phyloP scores from a whole-genome alignment of 2,329 filamentous ascomycete species.

The Penicillium sp. region DNA sequence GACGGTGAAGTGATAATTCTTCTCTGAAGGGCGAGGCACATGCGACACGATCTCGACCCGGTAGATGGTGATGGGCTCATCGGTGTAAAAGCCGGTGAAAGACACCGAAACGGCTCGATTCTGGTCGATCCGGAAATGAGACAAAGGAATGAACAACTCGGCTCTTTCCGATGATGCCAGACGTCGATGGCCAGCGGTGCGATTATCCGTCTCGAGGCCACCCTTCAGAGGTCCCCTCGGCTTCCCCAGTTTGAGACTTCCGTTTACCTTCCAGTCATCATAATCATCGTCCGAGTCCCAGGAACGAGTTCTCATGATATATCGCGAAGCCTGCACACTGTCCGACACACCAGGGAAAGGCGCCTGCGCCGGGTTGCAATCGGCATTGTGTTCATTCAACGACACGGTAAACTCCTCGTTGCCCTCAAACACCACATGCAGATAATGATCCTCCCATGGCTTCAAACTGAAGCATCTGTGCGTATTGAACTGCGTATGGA shows the following conservation, averaged over 20 bases:
- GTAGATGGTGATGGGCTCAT: slow-evolving; percentile 53
- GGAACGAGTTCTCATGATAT: slow-evolving; percentile 37
- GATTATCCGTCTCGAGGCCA: background rate
- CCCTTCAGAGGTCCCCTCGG: background rate
- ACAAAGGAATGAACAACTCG: slow-evolving; percentile 68
- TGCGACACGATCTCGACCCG: slow-evolving; percentile 63
- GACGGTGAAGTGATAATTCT: slow-evolving; percentile 47
- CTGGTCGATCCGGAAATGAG: slow-evolving; percentile 66
- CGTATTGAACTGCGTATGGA: slow-evolving; percentile 60
- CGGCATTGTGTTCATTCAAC: slow-evolving; percentile 66
- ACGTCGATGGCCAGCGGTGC: background rate
- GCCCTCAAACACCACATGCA: slow-evolving; percentile 66
- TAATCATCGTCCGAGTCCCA: background rate
- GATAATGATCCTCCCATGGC: slow-evolving; percentile 58
- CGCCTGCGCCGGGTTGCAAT: slow-evolving; percentile 57
- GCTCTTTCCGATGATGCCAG: slow-evolving; percentile 36
- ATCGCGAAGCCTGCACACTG: slow-evolving; percentile 65
- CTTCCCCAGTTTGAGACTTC: background rate
- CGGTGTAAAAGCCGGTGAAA: slow-evolving; percentile 65
- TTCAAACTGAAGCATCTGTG: slow-evolving; percentile 59
- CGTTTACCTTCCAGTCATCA: background rate
- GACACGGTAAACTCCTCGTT: slow-evolving; percentile 65
- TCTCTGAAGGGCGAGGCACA: slow-evolving; percentile 45
- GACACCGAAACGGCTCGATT: slow-evolving; percentile 60
- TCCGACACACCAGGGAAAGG: slow-evolving; percentile 70